A percentile compares a stretch with the other conserved stretches of the same genome.
Evolutionary conservation across 768 basidiomycete species (phyloP).

Genomic region (Termitomyces sp.): DNA sequence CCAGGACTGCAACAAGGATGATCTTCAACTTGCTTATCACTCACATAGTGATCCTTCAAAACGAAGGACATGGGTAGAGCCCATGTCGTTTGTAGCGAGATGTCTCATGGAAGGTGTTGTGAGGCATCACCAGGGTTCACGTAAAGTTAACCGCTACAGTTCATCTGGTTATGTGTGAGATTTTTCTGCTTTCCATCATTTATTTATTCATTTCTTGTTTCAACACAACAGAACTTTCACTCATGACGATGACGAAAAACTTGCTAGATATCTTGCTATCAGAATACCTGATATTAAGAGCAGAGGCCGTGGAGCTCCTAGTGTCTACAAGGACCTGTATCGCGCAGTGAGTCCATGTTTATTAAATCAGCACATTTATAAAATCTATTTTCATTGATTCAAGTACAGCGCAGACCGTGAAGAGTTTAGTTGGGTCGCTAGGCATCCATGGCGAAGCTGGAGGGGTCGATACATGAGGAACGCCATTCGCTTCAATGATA

Average conservation of each 20-base stretch:
- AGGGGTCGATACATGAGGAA: slow-evolving; percentile 41
- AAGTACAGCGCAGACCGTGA: slow-evolving; percentile 19
- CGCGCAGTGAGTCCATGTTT: slow-evolving; percentile 19
- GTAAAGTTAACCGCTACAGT: too few species aligned
- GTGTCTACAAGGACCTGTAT: slow-evolving; percentile 28
- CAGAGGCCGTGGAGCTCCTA: slow-evolving; percentile 35
- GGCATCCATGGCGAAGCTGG: slow-evolving; percentile 45
- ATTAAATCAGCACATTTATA: neutral
- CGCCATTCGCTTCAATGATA: slow-evolving; percentile 22
- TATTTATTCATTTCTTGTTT: neutral
- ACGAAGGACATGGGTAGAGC: slow-evolving; percentile 15
- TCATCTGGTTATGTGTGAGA: too few species aligned
- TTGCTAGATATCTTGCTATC: slow-evolving; percentile 22
- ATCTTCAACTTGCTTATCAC: slow-evolving; percentile 17
- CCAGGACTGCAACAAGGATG: slow-evolving; percentile 5
- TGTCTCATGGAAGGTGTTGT: slow-evolving; percentile 4
- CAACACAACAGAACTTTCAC: slow-evolving; percentile 28
- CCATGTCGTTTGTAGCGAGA: slow-evolving; percentile 11
- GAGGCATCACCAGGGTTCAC: too few species aligned
- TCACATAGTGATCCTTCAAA: slow-evolving; percentile 6
- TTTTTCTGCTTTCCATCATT: neutral
- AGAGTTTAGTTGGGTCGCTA: slow-evolving; percentile 30
- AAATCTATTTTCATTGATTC: neutral
- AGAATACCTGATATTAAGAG: slow-evolving; percentile 25
- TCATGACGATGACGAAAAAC: slow-evolving; percentile 26